Evolutionary conservation across 306 rosid species (phyloP).

Genomic region (Trifolium fragiferum): DNA sequence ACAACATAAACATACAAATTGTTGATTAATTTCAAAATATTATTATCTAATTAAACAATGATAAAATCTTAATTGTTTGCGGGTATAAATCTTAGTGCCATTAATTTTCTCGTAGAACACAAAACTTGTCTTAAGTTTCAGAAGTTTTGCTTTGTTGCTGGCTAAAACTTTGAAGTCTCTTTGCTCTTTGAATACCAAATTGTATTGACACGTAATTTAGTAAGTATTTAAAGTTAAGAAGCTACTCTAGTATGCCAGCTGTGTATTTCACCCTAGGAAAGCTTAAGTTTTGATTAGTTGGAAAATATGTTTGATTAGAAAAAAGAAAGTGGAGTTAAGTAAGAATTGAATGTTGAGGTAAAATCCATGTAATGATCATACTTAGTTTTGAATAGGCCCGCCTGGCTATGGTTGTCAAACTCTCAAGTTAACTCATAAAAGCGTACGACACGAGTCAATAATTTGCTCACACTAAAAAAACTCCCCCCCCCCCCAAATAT

Average conservation of each 20-base stretch:
- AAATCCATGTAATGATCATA: not conserved
- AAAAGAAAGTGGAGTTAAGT: not conserved
- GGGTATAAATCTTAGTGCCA: not conserved
- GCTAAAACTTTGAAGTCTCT: not conserved
- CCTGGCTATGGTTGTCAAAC: conserved; percentile 12
- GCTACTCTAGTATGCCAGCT: not conserved
- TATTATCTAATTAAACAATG: not conserved
- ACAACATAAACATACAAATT: not conserved
- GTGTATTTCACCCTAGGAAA: too few species aligned
- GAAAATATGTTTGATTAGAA: not conserved
- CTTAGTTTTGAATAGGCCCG: not conserved
- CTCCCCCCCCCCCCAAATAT: too few species aligned
- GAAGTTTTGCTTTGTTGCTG: too few species aligned
- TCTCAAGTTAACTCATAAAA: not conserved
- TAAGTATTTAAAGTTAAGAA: not conserved
- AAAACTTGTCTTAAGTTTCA: too few species aligned
- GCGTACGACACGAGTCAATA: too few species aligned
- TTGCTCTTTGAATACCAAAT: not conserved
- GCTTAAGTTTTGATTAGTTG: not conserved
- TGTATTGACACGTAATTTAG: not conserved
- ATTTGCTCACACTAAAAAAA: too few species aligned
- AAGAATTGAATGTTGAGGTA: not conserved
- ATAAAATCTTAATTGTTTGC: not conserved
- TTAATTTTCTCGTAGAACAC: conserved; percentile 1
- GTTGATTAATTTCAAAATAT: conserved; percentile 17